Conservation (phyloP, 2,329 filamentous ascomycete species). For the Seiridium unicorne region DNA sequence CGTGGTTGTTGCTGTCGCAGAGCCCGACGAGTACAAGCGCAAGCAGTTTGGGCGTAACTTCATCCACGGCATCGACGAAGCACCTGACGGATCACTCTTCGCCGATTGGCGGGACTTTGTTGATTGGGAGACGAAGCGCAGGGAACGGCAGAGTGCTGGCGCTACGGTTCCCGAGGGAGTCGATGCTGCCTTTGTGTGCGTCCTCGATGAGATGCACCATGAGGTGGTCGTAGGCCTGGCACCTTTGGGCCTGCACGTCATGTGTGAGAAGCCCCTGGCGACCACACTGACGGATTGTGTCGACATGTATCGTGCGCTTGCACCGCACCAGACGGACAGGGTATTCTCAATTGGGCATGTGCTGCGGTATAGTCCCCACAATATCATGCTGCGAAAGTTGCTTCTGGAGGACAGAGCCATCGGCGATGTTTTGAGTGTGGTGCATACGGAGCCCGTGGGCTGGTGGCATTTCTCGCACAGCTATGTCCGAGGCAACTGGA, state of each 20-base stretch:
- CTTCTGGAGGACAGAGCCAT: conserved; percentile 73
- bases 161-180: conserved; percentile 52
- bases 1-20: conserved; percentile 74
- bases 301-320: conserved; percentile 63
- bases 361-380: conserved; percentile 88
- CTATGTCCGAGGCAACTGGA: conserved; percentile 93
- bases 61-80: conserved; percentile 61
- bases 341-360: conserved; percentile 95
- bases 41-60: conserved; percentile 66
- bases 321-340: conserved; percentile 27
- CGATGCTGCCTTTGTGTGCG: conserved; percentile 63
- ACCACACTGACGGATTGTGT: conserved; percentile 78
- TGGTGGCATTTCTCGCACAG: conserved; percentile 95
- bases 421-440: conserved; percentile 80
- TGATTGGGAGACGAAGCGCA: conserved; percentile 64
- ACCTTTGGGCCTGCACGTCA: conserved; percentile 71
- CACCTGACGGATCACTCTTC: conserved; percentile 66
- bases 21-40: conserved; percentile 78
- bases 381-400: conserved; percentile 77
- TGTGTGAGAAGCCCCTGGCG: conserved; percentile 94
- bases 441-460: conserved; percentile 92
- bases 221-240: conserved; percentile 76
- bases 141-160: conserved; percentile 49
- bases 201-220: conserved; percentile 85
- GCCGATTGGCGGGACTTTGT: conserved; percentile 73